These are phyloP conservation scores for Nannizzia gypsea DNA, from an alignment of 2,329 filamentous ascomycete genomes.

Conservation along the genomic window DNA sequence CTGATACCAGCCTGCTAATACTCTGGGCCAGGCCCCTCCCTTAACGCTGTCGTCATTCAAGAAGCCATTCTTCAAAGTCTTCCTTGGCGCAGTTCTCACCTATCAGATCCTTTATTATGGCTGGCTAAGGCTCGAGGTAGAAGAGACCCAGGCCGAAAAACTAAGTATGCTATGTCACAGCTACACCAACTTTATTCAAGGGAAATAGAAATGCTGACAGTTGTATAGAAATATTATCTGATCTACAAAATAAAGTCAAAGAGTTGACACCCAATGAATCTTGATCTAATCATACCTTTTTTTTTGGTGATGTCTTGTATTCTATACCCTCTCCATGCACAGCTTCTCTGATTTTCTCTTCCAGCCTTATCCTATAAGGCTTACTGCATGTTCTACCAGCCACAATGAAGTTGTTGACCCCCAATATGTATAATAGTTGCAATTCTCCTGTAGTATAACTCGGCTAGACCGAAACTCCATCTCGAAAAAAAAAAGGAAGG, in stretches of 20 bases:
- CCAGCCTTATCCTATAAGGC: background rate
- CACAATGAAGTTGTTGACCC: background rate
- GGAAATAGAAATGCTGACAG: background rate
- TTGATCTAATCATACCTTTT: background rate
- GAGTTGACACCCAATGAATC: slow-evolving; percentile 16
- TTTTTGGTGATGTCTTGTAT: background rate
- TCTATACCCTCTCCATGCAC: background rate
- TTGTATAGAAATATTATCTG: slow-evolving; percentile 8
- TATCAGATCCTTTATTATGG: slow-evolving; percentile 39
- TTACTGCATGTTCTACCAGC: background rate
- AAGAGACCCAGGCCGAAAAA: slow-evolving; percentile 33
- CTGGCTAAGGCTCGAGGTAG: slow-evolving; percentile 38
- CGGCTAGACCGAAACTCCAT: too few relatives aligned
- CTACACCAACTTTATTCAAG: background rate
- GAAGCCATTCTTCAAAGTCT: slow-evolving; percentile 37
- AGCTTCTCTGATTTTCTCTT: background rate
- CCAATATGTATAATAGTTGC: background rate
- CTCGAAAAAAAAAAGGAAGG: background rate
- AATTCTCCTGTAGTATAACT: background rate
- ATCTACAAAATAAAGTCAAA: slow-evolving; percentile 10
- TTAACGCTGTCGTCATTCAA: slow-evolving; percentile 28
- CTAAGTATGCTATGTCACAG: slow-evolving; percentile 23
- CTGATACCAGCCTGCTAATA: background rate
- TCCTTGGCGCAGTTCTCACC: slow-evolving; percentile 37
- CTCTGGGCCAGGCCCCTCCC: background rate